A percentile compares a stretch with the other conserved stretches of the same genome.
phyloP scores from a whole-genome alignment of 2,329 filamentous ascomycete species.

The Ophiostoma pallidulum region DNA sequence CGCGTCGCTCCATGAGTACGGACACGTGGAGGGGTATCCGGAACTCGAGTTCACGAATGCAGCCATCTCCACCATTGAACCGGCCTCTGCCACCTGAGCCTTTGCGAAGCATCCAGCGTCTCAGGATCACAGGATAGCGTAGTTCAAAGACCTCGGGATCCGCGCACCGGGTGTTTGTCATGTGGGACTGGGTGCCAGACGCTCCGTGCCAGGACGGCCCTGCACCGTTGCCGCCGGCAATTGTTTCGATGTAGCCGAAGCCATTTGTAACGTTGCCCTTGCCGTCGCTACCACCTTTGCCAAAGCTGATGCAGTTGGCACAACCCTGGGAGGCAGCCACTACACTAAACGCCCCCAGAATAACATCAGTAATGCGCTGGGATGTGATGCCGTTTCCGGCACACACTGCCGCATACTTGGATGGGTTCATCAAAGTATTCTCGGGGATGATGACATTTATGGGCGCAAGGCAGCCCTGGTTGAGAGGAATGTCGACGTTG shows the following conservation, averaged over 20 bases:
- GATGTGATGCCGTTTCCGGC: slow-evolving; percentile 33
- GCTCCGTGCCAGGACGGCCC: slow-evolving; percentile 23
- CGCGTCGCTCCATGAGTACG: slow-evolving; percentile 28
- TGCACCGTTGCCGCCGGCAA: slow-evolving; percentile 27
- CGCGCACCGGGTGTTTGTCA: slow-evolving; percentile 27
- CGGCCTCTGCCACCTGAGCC: slow-evolving; percentile 24
- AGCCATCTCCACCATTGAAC: slow-evolving; percentile 27
- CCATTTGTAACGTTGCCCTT: slow-evolving; percentile 19
- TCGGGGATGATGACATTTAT: slow-evolving; percentile 25
- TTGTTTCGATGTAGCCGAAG: slow-evolving; percentile 26
- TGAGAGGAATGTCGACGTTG: slow-evolving; percentile 28
- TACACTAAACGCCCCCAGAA: slow-evolving; percentile 24
- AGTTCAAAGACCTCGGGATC: slow-evolving; percentile 28
- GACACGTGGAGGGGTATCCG: slow-evolving; percentile 24
- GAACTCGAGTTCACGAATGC: slow-evolving; percentile 28
- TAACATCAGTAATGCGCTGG: slow-evolving; percentile 26
- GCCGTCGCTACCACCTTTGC: slow-evolving; percentile 15
- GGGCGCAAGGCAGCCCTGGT: slow-evolving; percentile 29
- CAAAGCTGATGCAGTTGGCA: slow-evolving; percentile 26
- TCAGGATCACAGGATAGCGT: slow-evolving; percentile 26
- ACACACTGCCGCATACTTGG: slow-evolving; percentile 18
- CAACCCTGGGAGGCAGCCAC: slow-evolving; percentile 24
- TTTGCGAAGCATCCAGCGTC: slow-evolving; percentile 21
- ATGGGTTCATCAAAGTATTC: slow-evolving; percentile 26
- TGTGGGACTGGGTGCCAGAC: slow-evolving; percentile 22